Conservation (phyloP, 352 stramenopile species). For the Globisporangium perplexum region DNA sequence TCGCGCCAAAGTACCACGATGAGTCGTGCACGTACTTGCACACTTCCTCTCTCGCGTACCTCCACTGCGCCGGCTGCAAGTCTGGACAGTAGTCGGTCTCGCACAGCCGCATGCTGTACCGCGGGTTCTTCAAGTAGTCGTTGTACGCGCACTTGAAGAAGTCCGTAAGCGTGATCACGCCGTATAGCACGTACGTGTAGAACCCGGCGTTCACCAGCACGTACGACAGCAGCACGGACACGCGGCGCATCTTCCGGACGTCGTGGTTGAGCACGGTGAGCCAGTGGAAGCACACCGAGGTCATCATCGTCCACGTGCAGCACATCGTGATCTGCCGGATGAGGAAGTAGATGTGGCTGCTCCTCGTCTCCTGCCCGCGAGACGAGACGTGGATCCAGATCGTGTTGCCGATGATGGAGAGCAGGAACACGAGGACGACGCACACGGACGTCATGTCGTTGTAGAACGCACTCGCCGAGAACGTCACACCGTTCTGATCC, state of each 20-base stretch:
- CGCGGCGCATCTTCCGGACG: slow-evolving; percentile 40
- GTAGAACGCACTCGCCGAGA: slow-evolving; percentile 71
- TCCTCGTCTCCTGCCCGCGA: slow-evolving; percentile 31
- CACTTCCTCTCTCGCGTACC: slow-evolving; percentile 56
- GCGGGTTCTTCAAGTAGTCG: slow-evolving; percentile 83
- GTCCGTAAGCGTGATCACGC: slow-evolving; percentile 62
- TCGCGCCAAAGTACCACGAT: slow-evolving; percentile 49
- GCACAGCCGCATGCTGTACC: slow-evolving; percentile 59
- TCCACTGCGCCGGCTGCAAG: slow-evolving; percentile 77
- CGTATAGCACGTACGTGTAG: slow-evolving; percentile 62
- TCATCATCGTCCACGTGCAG: slow-evolving; percentile 86
- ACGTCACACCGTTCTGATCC: slow-evolving; percentile 70
- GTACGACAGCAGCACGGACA: slow-evolving; percentile 57
- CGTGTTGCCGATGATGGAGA: slow-evolving; percentile 69
- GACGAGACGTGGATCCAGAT: slow-evolving; percentile 79
- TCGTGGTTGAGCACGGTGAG: slow-evolving; percentile 65
- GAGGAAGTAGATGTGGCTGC: slow-evolving; percentile 72
- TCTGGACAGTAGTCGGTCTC: slow-evolving; percentile 75
- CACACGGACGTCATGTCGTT: slow-evolving; percentile 83
- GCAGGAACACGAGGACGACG: slow-evolving; percentile 64
- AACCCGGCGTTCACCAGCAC: slow-evolving; percentile 58
- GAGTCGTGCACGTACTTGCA: slow-evolving; percentile 67
- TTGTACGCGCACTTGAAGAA: slow-evolving; percentile 86
- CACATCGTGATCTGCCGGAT: slow-evolving; percentile 57
- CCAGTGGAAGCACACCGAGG: slow-evolving; percentile 84